Conservation (phyloP, 345 rosid species). For the Bruguiera parviflora region DNA sequence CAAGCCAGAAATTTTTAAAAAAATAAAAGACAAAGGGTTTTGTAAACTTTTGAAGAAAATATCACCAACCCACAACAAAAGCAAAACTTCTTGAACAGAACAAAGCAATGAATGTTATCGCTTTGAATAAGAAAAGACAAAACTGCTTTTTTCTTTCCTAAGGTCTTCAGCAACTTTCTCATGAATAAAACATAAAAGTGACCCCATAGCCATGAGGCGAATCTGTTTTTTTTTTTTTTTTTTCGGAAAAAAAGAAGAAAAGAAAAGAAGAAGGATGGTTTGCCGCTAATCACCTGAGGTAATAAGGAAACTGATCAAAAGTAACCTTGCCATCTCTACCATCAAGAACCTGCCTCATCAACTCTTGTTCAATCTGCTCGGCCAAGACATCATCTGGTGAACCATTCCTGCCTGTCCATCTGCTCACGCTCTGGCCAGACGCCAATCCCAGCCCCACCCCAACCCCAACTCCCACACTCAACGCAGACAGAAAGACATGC, state of each 20-base stretch:
- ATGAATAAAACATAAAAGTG: no score
- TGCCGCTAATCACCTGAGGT: slow-evolving; percentile 49
- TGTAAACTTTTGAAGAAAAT: no score
- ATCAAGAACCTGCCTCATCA: slow-evolving; percentile 64
- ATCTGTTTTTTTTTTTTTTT: no score
- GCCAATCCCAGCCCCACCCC: slow-evolving; percentile 86
- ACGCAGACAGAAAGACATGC: slow-evolving; percentile 63
- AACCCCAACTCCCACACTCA: slow-evolving; percentile 82
- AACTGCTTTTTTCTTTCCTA: not conserved
- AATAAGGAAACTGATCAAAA: slow-evolving; percentile 88
- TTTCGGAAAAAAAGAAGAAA: no score
- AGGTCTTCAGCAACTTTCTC: no score
- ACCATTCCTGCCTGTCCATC: slow-evolving; percentile 47
- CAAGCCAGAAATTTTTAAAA: no score
- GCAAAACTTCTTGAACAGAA: not conserved
- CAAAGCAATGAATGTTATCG: not conserved
- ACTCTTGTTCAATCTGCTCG: slow-evolving; percentile 78
- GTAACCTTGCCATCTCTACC: slow-evolving; percentile 59
- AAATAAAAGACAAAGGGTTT: no score
- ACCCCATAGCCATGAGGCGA: no score
- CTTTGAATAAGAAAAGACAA: not conserved
- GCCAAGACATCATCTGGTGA: slow-evolving; percentile 46
- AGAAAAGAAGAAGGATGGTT: no score
- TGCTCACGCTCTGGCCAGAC: slow-evolving; percentile 61
- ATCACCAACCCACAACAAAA: no score